These are phyloP conservation scores for Andalucia godoyi DNA, from an alignment of 78 protist species.

Conservation along the genomic window DNA sequence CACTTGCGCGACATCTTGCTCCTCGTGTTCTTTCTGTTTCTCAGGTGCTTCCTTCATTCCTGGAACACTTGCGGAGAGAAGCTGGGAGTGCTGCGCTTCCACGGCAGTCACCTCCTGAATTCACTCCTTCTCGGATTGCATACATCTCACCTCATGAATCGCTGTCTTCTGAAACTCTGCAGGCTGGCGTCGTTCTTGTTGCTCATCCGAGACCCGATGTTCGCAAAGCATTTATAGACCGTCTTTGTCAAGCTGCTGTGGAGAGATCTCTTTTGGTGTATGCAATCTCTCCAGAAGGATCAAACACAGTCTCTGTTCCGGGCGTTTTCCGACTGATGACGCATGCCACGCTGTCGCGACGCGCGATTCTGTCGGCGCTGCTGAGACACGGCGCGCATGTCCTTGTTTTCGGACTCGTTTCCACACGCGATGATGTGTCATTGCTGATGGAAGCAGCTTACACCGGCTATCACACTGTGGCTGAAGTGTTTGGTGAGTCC, in stretches of 20 bases:
- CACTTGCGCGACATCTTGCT: too few species aligned
- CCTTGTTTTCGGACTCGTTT: neutral
- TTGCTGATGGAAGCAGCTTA: constrained; percentile 1
- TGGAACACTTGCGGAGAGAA: too few species aligned
- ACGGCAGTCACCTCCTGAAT: too few species aligned
- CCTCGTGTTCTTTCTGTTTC: too few species aligned
- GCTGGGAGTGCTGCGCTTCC: too few species aligned
- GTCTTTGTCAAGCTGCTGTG: neutral
- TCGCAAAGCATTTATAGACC: neutral
- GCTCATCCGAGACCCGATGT: neutral
- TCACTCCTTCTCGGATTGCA: too few species aligned
- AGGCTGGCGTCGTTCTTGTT: constrained; percentile 4
- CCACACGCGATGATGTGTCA: neutral
- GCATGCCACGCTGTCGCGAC: neutral
- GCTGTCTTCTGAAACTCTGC: neutral
- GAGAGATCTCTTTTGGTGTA: neutral
- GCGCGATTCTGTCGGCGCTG: neutral
- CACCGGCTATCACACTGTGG: constrained; percentile 7
- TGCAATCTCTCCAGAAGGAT: neutral
- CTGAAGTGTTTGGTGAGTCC: constrained; percentile 3
- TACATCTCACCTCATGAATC: too few species aligned
- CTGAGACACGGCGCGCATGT: constrained; percentile 8
- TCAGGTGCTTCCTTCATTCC: too few species aligned
- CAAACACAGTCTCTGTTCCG: neutral
- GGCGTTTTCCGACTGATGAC: neutral